Base-by-base conservation (phyloP, 2,329 filamentous ascomycete species). In the Pseudogymnoascus sp. region DNA sequence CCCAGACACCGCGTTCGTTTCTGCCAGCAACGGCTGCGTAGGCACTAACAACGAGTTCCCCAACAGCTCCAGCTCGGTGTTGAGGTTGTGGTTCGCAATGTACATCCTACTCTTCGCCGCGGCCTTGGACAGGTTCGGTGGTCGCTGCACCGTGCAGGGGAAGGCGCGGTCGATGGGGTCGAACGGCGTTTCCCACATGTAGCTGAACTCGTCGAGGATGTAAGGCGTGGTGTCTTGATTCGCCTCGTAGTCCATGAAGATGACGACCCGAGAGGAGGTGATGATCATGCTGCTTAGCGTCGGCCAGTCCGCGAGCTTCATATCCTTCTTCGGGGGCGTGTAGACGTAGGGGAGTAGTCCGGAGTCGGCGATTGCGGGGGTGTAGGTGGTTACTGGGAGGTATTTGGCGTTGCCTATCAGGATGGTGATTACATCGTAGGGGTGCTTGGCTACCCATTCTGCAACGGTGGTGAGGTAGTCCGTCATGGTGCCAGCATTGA, bases 131-230 rank as follows among this genome's bases (percentile, higher is more conserved):
- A 95, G 77, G 44, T 83, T 77, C 0, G 90, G 90, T 0, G 92
- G 92, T 0, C 92, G 86, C 71, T 96, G 84, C 38, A 87, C 80
- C 0, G 78, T 86, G 76, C 92, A 97, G 0, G 92, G 91, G 72
- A 96, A 96, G 0, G 74, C 73, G 58, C 76, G 76, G 71, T 85
- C 73, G 13, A 74, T 71, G 2, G 85, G 76, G 68, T 91, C 90
- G 72, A 96, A 97, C 0, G 90, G 90, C 0, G 92, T 93, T 77
- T 97, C 91, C 90, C 90, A 96, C 76, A 95, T 83, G 71, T 96
- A 89, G 5, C 83, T 84, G 77, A 96, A 97, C 74, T 97, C 82
- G 73, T 96, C 90, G 41, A 96, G 80, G 42, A 96, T 82, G 84
- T 91, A 97, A 0, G 92, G 91, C 15, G 91, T 87, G 17, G 81